Evolutionary conservation across 2,329 filamentous ascomycete genomes (phyloP), one percentile per base, ranked within the genome.

Genomic region (Leptographium procerum): DNA sequence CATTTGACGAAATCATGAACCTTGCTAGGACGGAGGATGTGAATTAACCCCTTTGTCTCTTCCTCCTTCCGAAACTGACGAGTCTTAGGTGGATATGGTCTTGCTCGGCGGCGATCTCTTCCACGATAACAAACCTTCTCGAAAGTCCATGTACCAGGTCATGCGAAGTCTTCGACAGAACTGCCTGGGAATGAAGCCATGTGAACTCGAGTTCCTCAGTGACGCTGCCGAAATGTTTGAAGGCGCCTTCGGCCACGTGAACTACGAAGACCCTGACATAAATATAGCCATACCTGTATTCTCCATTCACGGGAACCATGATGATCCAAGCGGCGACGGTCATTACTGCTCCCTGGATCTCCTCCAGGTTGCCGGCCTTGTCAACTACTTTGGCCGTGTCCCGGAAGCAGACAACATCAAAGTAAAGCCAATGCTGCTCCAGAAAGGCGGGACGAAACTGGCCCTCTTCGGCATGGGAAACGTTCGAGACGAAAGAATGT

Each of bases 211-310:
- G 71, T 91, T 97, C 72, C 79, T 99, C 51, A 95, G 91, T 68
- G 94, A 99, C 71, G 90, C 89, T 9, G 90, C 86, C 64, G 88
- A 95, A 66, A 89, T 92, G 62, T 96, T 99, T 66, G 87, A 90
- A 61, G 88, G 88, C 8, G 86, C 90, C 0, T 95, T 96, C 68
- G 86, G 90, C 55, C 88, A 96, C 70, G 92, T 96, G 72, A 99
- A 99, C 72, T 99, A 99, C 72, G 91, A 97, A 71, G 94, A 99
- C 67, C 84, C 89, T 28, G 90, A 99, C 66, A 96, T 99, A 71
- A 99, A 99, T 67, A 84, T 99, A 61, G 89, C 91, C 1, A 96
- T 97, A 58, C 94, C 94, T 0, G 91, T 99, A 31, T 99, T 99
- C 69, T 96, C 92, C 0, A 99, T 99, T 47, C 95, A 99, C 66